These are phyloP conservation scores for Paxillus ammoniavirescens DNA, from an alignment of 768 basidiomycete genomes.

Conservation along the genomic window DNA sequence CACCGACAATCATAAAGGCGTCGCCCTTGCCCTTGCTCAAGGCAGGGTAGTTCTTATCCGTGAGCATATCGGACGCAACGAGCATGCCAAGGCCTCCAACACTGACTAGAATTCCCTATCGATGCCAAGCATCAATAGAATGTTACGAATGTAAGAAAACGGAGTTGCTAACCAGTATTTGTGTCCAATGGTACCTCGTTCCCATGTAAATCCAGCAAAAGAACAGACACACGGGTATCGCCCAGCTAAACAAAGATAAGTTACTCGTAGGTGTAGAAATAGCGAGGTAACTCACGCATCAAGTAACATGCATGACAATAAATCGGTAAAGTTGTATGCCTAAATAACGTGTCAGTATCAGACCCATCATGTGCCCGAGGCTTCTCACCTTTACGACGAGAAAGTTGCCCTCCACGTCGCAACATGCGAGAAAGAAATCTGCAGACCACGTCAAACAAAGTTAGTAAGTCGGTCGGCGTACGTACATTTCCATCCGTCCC, in stretches of 20 bases:
- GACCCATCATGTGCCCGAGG: background rate
- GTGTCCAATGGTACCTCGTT: constrained; percentile 79
- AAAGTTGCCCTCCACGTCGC: constrained; percentile 89
- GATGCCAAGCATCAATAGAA: background rate
- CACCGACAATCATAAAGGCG: constrained; percentile 83
- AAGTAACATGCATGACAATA: constrained; percentile 89
- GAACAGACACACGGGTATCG: constrained; percentile 83
- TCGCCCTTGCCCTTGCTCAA: constrained; percentile 72
- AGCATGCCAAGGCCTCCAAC: constrained; percentile 76
- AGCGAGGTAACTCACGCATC: constrained; percentile 61
- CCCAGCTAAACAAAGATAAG: constrained; percentile 55
- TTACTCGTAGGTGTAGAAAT: background rate
- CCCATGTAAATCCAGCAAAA: constrained; percentile 85
- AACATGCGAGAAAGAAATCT: constrained; percentile 78
- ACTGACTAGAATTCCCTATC: constrained; percentile 70
- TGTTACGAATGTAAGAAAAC: background rate
- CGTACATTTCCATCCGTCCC: constrained; percentile 88
- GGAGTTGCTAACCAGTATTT: constrained; percentile 56
- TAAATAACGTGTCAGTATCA: constrained; percentile 20
- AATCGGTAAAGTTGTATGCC: constrained; percentile 85
- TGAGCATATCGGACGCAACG: constrained; percentile 75
- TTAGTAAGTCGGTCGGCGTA: background rate
- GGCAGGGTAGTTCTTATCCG: constrained; percentile 72
- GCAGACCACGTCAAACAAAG: constrained; percentile 5
- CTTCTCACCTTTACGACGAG: constrained; percentile 66